Conservation (phyloP, 2,329 filamentous ascomycete species). For the Endoconidiophora polonica region DNA sequence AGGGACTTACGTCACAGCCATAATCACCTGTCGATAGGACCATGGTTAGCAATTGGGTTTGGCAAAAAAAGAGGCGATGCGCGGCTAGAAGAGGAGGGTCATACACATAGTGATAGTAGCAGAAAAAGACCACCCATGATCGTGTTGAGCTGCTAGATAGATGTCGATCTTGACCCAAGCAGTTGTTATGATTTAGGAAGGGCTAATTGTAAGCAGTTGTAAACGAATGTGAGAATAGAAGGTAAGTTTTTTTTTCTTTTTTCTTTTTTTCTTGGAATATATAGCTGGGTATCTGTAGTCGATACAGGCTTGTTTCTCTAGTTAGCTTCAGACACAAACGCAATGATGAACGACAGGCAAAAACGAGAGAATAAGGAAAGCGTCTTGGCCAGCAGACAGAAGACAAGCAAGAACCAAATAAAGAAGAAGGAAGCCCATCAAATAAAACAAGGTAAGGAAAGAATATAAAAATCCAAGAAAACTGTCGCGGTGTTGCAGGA, state of each 20-base stretch:
- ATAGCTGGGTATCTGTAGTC: no score
- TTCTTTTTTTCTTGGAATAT: no score
- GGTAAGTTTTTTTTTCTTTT: no score
- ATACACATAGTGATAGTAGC: slow-evolving; percentile 26
- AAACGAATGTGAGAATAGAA: background rate
- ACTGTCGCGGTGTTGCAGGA: background rate
- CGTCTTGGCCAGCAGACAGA: slow-evolving; percentile 3
- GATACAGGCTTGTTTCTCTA: background rate
- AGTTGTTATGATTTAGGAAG: no score
- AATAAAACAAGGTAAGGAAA: background rate
- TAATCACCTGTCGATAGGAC: slow-evolving; percentile 29
- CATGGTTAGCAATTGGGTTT: slow-evolving; percentile 2
- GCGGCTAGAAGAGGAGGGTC: slow-evolving; percentile 14
- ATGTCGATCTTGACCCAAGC: no score
- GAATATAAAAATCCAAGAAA: background rate
- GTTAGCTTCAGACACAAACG: background rate
- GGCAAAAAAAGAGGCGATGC: background rate
- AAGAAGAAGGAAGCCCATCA: background rate
- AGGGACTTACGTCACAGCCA: slow-evolving; percentile 38
- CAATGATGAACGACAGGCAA: background rate
- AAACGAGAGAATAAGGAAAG: background rate
- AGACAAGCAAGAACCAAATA: background rate
- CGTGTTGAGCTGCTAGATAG: background rate
- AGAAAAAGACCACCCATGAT: slow-evolving; percentile 26
- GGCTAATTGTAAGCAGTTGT: no score